Evolutionary conservation across 768 basidiomycete species (phyloP).

Genomic region (Tricholoma furcatifolium): DNA sequence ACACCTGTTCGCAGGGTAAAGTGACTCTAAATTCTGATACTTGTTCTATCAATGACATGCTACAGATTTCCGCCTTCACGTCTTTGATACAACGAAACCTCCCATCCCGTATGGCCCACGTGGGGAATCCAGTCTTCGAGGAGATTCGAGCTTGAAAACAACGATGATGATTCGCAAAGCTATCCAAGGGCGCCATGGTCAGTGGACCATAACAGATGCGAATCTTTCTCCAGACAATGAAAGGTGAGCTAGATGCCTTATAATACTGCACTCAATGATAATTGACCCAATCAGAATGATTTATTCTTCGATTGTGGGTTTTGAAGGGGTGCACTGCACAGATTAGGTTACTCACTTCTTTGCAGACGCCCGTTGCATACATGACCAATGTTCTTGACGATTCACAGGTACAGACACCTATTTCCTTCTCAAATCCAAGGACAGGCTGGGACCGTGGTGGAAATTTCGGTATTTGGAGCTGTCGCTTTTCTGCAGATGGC

Average conservation of each 20-base stretch:
- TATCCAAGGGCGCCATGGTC: slow-evolving; percentile 72
- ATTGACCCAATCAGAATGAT: slow-evolving; percentile 61
- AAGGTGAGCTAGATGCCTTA: slow-evolving; percentile 42
- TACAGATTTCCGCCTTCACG: slow-evolving; percentile 82
- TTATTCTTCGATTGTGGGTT: slow-evolving; percentile 82
- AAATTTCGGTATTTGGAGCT: slow-evolving; percentile 84
- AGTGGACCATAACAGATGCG: slow-evolving; percentile 96
- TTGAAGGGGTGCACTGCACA: not conserved
- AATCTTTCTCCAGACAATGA: slow-evolving; percentile 89
- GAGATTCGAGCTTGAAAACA: slow-evolving; percentile 33
- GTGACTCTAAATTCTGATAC: not conserved
- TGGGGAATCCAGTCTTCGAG: slow-evolving; percentile 4
- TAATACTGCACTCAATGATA: not conserved
- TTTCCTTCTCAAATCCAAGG: slow-evolving; percentile 53
- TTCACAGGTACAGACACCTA: slow-evolving; percentile 58
- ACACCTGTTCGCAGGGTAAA: slow-evolving; percentile 84
- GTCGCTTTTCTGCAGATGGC: slow-evolving; percentile 94
- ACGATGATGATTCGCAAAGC: slow-evolving; percentile 53
- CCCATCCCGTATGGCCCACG: slow-evolving; percentile 23
- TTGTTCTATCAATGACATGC: not conserved
- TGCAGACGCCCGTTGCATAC: slow-evolving; percentile 68
- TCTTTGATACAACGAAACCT: slow-evolving; percentile 76
- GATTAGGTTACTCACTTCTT: slow-evolving; percentile 2
- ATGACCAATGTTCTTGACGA: slow-evolving; percentile 73
- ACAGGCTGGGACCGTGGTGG: slow-evolving; percentile 44